phyloP scores from a whole-genome alignment of 129 eudicot species.

The Lonicera japonica region DNA sequence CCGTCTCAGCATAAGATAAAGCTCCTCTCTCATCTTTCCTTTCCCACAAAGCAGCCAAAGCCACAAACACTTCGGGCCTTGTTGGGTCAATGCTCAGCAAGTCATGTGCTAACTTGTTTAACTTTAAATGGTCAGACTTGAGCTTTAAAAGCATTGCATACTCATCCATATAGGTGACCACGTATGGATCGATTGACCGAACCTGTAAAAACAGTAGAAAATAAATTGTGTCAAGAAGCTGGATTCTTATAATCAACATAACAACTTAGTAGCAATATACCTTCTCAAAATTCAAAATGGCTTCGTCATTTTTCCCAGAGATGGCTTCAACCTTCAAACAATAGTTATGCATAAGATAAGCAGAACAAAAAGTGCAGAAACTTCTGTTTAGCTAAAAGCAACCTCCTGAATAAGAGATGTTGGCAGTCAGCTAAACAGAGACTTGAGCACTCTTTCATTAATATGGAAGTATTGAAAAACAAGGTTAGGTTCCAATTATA shows the following conservation, averaged over 20 bases:
- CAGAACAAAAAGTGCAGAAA: background rate
- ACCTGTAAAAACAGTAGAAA: slow-evolving; percentile 42
- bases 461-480: too few relatives aligned
- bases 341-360: slow-evolving; percentile 16
- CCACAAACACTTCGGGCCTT: slow-evolving; percentile 94
- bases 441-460: too few relatives aligned
- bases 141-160: slow-evolving; percentile 95
- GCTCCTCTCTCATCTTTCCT: slow-evolving; percentile 96
- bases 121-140: slow-evolving; percentile 66
- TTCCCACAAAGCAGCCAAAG: slow-evolving; percentile 88
- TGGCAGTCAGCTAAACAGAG: too few relatives aligned
- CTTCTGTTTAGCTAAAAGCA: background rate
- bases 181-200: slow-evolving; percentile 83
- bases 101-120: slow-evolving; percentile 89
- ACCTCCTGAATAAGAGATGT: background rate
- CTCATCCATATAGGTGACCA: slow-evolving; percentile 93
- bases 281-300: slow-evolving; percentile 85
- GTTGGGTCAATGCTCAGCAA: slow-evolving; percentile 73
- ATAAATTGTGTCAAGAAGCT: slow-evolving; percentile 4
- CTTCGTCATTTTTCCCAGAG: slow-evolving; percentile 81
- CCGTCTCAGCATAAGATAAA: slow-evolving; percentile 79
- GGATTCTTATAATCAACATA: slow-evolving; percentile 3
- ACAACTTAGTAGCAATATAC: slow-evolving; percentile 27
- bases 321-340: slow-evolving; percentile 82
- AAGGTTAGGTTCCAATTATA: too few relatives aligned